Evolutionary conservation across 116 monocot genomes (phyloP), one percentile per base, ranked within the genome.

Genomic region (Cymodocea nodosa): DNA sequence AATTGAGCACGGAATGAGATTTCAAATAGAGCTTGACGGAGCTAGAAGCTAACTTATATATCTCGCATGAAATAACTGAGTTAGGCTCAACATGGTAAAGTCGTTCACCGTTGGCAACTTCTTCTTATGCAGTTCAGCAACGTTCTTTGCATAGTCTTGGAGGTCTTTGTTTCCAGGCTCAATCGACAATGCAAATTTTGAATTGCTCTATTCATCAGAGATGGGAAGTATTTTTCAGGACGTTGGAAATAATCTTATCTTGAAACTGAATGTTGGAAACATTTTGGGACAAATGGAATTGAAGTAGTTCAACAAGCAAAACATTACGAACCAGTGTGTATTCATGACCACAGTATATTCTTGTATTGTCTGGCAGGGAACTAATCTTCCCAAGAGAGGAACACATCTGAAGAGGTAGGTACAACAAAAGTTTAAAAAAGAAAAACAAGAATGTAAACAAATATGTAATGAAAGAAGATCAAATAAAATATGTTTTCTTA

Each of bases 301-400:
- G 37, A 8, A 35, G 52, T 17, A 13, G 19, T 52, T 34, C 52
- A 36, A 15, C 24, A 34, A 58, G 23, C 14, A 13, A 60, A 49
- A 59, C 62, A 52, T 25, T 35, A 16, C 18, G 15, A 79, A 93
- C 93, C 86, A 83, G 69, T 15, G 94, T 94, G 66, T 94, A 89
- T 73, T 94, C 89, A 64, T 94, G 94, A 50, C 94, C 94, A 54
- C 94, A 94, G 52, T 94, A 94, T 72, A 94, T 69, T 55, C 74
- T 78, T 65, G 94, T 94, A 5, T 80, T 80, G 56, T 86, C 89
- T 35, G 94, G 94, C 67, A 94, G 82, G 60, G 83, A 70, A 73
- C 67, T 72, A 39, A 94, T 77, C 63, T 81, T 85, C 39, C 76
- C 56, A 23, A 94, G 89, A 9, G 94, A 94, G 72, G 78, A 23